Conservation (phyloP, 148 eudicot genomes). For the Vaccinium myrtillus region DNA sequence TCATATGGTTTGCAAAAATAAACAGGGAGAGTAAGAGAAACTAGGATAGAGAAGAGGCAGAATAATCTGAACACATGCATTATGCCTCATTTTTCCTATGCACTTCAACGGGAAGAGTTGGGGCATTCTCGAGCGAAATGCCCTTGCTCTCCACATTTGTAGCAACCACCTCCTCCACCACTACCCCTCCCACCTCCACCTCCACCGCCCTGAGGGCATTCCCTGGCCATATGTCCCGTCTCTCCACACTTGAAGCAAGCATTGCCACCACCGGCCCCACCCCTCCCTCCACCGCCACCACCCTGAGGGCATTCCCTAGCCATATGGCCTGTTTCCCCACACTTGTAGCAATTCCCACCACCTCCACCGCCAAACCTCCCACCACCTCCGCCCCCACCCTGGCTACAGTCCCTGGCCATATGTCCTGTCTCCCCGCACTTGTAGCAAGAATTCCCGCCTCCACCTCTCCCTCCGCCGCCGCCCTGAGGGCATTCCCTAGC, state of each 20-base stretch:
- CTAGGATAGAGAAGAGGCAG: background rate
- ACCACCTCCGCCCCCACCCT: slow-evolving; percentile 8
- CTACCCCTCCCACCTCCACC: slow-evolving; percentile 7
- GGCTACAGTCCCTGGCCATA: slow-evolving; percentile 9
- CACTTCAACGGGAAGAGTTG: slow-evolving; percentile 1
- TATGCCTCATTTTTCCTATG: background rate
- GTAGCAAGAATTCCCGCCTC: slow-evolving; percentile 10
- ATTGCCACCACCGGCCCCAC: slow-evolving; percentile 11
- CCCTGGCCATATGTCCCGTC: slow-evolving; percentile 14
- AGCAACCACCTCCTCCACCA: slow-evolving; percentile 7
- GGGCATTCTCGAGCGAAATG: slow-evolving; percentile 16
- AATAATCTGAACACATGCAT: background rate
- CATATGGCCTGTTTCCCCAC: slow-evolving; percentile 9
- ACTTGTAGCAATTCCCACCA: slow-evolving; percentile 11
- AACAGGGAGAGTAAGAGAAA: background rate
- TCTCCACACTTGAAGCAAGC: slow-evolving; percentile 12
- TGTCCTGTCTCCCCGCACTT: slow-evolving; percentile 5
- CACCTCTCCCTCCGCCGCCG: background rate
- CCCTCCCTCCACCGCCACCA: slow-evolving; percentile 25
- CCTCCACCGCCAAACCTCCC: slow-evolving; percentile 24
- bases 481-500: slow-evolving; percentile 13
- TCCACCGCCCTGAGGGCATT: slow-evolving; percentile 7
- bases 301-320: slow-evolving; percentile 26
- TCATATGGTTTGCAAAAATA: background rate
- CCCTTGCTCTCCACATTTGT: slow-evolving; percentile 15